Percentiles rank a stretch among this genome's conserved stretches.
phyloP scores from a whole-genome alignment of 495 filamentous ascomycete genomes.

The Neurospora sp. region DNA sequence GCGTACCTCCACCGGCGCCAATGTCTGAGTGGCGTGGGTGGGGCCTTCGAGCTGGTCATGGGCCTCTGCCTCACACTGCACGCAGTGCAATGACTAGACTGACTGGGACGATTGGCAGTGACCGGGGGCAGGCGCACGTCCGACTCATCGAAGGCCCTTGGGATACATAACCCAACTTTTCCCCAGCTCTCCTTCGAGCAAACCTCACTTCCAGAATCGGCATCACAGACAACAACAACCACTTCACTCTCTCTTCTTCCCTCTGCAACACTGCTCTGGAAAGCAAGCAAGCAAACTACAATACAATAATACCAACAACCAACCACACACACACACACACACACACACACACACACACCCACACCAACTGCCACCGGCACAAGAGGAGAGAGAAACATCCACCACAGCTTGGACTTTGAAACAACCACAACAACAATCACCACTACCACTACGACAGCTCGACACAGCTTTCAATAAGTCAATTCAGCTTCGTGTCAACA shows the following conservation, averaged over 20 bases:
- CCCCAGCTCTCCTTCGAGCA: constrained; percentile 16
- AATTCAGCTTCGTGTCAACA: background rate
- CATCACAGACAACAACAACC: constrained; percentile 16
- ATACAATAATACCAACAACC: constrained; percentile 1
- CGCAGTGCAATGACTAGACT: constrained; percentile 5
- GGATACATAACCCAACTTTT: constrained; percentile 23
- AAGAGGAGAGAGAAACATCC: background rate
- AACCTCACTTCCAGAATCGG: constrained; percentile 13
- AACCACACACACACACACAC: constrained; percentile 4
- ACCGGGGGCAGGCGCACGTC: constrained; percentile 6
- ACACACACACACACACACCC: constrained; percentile 6
- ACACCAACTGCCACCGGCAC: background rate
- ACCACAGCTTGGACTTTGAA: background rate
- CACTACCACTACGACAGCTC: background rate
- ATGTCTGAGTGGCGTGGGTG: constrained; percentile 24
- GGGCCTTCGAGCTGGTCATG: constrained; percentile 25
- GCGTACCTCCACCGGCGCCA: constrained; percentile 16
- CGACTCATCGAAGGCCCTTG: background rate
- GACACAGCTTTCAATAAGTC: background rate
- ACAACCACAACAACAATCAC: background rate
- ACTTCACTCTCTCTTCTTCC: constrained; percentile 15
- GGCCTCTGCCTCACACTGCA: constrained; percentile 15
- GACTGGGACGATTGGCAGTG: constrained; percentile 6
- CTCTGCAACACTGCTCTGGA: constrained; percentile 3
- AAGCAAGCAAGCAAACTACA: background rate